Evolutionary conservation across 768 basidiomycete genomes (phyloP).

Genomic region (Lactifluus echinatus): DNA sequence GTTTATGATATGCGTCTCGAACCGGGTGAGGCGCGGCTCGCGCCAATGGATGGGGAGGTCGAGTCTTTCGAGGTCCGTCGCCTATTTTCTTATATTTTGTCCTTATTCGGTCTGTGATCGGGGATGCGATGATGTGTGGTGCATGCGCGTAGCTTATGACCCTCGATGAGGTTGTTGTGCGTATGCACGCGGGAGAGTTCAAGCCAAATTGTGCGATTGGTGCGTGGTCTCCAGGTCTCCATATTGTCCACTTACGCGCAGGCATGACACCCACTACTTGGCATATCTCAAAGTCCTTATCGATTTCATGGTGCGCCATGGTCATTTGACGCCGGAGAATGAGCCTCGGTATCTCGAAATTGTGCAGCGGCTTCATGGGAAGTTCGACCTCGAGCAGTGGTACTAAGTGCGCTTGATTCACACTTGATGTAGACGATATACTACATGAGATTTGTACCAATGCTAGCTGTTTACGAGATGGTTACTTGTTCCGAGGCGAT

Average conservation of each 20-base stretch:
- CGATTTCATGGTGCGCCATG: conserved; percentile 84
- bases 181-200: conserved; percentile 66
- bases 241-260: not conserved
- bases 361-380: conserved; percentile 60
- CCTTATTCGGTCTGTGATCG: not conserved
- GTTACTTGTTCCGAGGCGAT: too few species aligned
- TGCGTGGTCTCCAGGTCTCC: conserved; percentile 32
- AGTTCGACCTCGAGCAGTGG: conserved; percentile 59
- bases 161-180: conserved; percentile 50
- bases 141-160: conserved; percentile 46
- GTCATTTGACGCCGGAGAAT: conserved; percentile 78
- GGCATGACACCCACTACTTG: not conserved
- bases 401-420: not conserved
- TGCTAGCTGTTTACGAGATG: not conserved
- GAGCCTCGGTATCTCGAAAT: conserved; percentile 81
- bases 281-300: conserved; percentile 50
- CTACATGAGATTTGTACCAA: not conserved
- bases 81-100: not conserved
- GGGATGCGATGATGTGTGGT: not conserved
- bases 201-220: conserved; percentile 90
- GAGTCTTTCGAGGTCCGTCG: conserved; percentile 76
- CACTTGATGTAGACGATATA: not conserved
- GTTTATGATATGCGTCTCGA: conserved; percentile 79
- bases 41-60: conserved; percentile 86
- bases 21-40: conserved; percentile 44